A percentile compares a stretch with the other conserved stretches of the same genome.
phyloP scores from a whole-genome alignment of 2,329 filamentous ascomycete species.

The Lojkania enalia region DNA sequence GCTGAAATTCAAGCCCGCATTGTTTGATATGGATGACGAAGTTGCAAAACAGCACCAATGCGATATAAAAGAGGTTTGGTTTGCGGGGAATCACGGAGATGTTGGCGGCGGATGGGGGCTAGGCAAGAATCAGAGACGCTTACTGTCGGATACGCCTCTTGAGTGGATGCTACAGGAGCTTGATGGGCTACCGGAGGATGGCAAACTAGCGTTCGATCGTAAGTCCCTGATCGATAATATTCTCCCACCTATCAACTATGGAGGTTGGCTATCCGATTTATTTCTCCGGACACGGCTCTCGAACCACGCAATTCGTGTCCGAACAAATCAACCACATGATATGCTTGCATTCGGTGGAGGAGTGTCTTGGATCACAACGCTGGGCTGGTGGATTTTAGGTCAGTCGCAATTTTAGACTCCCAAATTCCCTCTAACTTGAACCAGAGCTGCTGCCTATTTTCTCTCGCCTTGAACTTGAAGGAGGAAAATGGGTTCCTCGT shows the following conservation, averaged over 20 bases:
- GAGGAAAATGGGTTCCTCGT: slow-evolving; percentile 41
- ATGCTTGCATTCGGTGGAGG: slow-evolving; percentile 14
- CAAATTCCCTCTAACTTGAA: too few relatives aligned
- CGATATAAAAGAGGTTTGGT: slow-evolving; percentile 49
- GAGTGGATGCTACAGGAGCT: slow-evolving; percentile 50
- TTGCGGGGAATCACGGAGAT: slow-evolving; percentile 49
- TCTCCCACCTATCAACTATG: too few relatives aligned
- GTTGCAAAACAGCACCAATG: background rate
- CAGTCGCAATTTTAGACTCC: too few relatives aligned
- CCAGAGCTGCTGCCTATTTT: slow-evolving; percentile 44
- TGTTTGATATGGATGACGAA: slow-evolving; percentile 38
- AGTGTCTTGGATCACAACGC: background rate
- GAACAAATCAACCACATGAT: slow-evolving; percentile 9
- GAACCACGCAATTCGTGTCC: too few relatives aligned
- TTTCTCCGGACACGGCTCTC: too few relatives aligned
- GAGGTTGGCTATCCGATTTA: too few relatives aligned
- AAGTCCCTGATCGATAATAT: too few relatives aligned
- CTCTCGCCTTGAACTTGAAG: slow-evolving; percentile 41
- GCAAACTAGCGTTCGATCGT: slow-evolving; percentile 8
- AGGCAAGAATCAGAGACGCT: slow-evolving; percentile 45
- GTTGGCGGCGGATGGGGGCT: slow-evolving; percentile 50
- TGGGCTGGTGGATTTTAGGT: slow-evolving; percentile 22
- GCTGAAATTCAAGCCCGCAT: slow-evolving; percentile 48
- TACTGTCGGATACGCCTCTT: slow-evolving; percentile 48
- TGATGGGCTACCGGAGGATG: slow-evolving; percentile 2